Conservation (phyloP, 495 filamentous ascomycete species). For the Penicillium waksmanii region DNA sequence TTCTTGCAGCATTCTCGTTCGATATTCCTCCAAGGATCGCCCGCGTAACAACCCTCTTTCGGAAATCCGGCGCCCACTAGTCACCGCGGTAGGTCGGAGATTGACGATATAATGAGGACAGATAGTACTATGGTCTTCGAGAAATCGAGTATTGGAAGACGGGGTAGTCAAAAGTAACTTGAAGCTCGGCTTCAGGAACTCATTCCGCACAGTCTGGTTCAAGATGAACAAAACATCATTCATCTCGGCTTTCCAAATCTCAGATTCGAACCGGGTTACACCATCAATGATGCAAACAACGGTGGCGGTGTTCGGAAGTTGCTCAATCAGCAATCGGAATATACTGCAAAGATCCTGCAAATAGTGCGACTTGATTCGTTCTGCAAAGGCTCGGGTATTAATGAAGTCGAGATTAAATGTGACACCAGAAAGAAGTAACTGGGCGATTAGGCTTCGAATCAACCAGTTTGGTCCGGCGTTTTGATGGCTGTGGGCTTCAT, state of each 20-base stretch:
- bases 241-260: neutral
- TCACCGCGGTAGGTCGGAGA: neutral
- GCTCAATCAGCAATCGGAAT: slow-evolving; percentile 13
- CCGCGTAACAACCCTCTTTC: neutral
- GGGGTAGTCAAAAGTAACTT: slow-evolving; percentile 2
- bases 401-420: slow-evolving; percentile 17
- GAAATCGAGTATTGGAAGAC: neutral
- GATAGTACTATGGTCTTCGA: neutral
- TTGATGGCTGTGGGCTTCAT: slow-evolving; percentile 1
- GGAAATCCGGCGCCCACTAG: neutral
- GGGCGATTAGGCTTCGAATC: slow-evolving; percentile 17
- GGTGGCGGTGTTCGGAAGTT: slow-evolving; percentile 3
- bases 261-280: slow-evolving; percentile 2
- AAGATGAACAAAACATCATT: neutral
- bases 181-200: neutral
- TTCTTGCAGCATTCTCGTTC: neutral
- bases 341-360: slow-evolving; percentile 10
- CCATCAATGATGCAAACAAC: slow-evolving; percentile 14
- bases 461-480: slow-evolving; percentile 13
- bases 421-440: slow-evolving; percentile 9
- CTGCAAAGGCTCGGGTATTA: slow-evolving; percentile 11
- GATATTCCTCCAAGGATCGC: neutral
- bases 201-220: neutral
- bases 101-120: neutral
- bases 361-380: slow-evolving; percentile 9